Conservation (phyloP, 2,329 filamentous ascomycete species). For the Neodidymelliopsis sp. region DNA sequence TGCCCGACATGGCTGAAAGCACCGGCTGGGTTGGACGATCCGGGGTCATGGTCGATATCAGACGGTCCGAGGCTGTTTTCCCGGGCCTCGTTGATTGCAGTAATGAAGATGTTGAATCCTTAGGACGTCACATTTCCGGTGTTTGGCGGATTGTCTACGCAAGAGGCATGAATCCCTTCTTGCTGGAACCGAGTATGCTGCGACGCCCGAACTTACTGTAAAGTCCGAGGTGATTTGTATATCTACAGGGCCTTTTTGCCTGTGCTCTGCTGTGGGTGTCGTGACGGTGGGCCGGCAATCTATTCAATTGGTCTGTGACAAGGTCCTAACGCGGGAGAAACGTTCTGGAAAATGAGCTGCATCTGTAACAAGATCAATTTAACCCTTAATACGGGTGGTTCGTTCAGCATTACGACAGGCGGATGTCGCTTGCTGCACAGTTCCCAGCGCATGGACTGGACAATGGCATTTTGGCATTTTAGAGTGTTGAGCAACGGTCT, state of each 20-base stretch:
- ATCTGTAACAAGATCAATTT: slow-evolving; percentile 21
- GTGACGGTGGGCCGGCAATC: slow-evolving; percentile 39
- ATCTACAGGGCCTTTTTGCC: slow-evolving; percentile 9
- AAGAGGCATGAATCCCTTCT: slow-evolving; percentile 3
- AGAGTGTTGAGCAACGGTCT: slow-evolving; percentile 7
- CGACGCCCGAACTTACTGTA: slow-evolving; percentile 3
- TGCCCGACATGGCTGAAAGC: slow-evolving; percentile 24
- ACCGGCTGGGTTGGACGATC: slow-evolving; percentile 9
- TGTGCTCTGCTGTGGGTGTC: slow-evolving; percentile 21
- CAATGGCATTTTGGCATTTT: slow-evolving; percentile 3
- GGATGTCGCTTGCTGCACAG: slow-evolving; percentile 2
- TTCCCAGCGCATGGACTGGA: slow-evolving; percentile 12
- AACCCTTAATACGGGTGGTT: slow-evolving; percentile 21
- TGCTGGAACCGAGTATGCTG: slow-evolving; percentile 6
- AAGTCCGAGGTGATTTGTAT: slow-evolving; percentile 15
- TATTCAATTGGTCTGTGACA: slow-evolving; percentile 38
- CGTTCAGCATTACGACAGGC: slow-evolving; percentile 17
- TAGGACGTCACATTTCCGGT: slow-evolving; percentile 4
- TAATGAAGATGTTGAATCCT: not conserved
- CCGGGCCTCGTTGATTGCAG: slow-evolving; percentile 1
- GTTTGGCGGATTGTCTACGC: not conserved
- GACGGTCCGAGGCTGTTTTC: slow-evolving; percentile 6
- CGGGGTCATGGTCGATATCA: slow-evolving; percentile 6
- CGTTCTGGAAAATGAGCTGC: slow-evolving; percentile 42
- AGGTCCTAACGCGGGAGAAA: slow-evolving; percentile 37